A percentile compares a stretch with the other conserved stretches of the same genome.
phyloP scores from a whole-genome alignment of 345 rosid species.

The Aquilaria yunnanensis region DNA sequence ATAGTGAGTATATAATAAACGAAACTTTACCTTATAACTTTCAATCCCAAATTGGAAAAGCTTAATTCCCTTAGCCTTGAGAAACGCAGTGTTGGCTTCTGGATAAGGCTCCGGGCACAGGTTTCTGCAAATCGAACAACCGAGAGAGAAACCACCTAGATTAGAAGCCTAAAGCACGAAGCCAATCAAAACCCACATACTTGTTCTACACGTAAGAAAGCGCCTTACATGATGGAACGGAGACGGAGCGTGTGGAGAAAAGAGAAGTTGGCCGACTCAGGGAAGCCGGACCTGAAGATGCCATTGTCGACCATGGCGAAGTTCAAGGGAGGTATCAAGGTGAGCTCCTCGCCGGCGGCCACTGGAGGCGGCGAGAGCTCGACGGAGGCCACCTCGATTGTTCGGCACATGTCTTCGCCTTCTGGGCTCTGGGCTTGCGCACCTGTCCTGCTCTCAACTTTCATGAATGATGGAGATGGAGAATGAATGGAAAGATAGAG shows the following conservation, averaged over 20 bases:
- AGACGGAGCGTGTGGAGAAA: constrained; percentile 83
- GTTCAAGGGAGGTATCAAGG: constrained; percentile 74
- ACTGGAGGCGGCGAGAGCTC: constrained; percentile 14
- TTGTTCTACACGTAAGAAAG: neutral
- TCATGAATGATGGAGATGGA: constrained; percentile 6
- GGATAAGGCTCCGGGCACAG: constrained; percentile 93
- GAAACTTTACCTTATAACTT: constrained; percentile 58
- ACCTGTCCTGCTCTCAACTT: constrained; percentile 15
- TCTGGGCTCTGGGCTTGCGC: constrained; percentile 1
- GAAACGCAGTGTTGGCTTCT: constrained; percentile 63
- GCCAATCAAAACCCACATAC: constrained; percentile 6
- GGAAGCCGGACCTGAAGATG: constrained; percentile 94
- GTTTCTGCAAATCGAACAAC: constrained; percentile 31
- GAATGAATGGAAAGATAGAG: neutral
- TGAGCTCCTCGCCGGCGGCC: constrained; percentile 35
- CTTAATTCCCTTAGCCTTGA: constrained; percentile 73
- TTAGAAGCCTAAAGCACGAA: neutral
- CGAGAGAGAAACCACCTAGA: neutral
- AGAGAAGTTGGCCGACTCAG: constrained; percentile 80
- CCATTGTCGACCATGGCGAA: constrained; percentile 94
- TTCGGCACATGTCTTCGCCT: constrained; percentile 26
- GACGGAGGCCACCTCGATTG: constrained; percentile 42
- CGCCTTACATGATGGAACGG: constrained; percentile 85
- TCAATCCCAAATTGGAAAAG: constrained; percentile 90
- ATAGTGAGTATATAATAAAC: neutral